These are phyloP conservation scores for Blastocrithidia nonstop DNA, from an alignment of 208 protist species.

Conservation along the genomic window DNA sequence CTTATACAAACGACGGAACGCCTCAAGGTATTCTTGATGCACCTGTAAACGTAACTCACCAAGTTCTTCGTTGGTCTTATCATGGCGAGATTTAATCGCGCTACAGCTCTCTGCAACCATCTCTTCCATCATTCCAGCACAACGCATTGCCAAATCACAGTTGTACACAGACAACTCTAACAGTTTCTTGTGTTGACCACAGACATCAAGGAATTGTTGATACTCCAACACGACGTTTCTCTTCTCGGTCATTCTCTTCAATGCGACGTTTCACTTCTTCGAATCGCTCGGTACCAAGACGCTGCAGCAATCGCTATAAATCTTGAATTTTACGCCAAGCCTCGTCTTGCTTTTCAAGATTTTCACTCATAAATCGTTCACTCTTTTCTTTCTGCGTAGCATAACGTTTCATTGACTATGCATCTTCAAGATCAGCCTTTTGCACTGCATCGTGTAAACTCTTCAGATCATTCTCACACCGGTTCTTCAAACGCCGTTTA, in stretches of 20 bases:
- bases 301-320: conserved; percentile 47
- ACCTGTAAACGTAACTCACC: conserved; percentile 40
- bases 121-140: conserved; percentile 51
- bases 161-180: conserved; percentile 58
- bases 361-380: conserved; percentile 35
- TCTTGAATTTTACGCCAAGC: conserved; percentile 60
- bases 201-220: conserved; percentile 62
- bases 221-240: conserved; percentile 58
- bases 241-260: conserved; percentile 62
- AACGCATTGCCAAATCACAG: conserved; percentile 37
- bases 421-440: conserved; percentile 52
- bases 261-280: conserved; percentile 68
- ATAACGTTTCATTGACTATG: conserved; percentile 48
- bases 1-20: conserved; percentile 61
- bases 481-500: conserved; percentile 40
- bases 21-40: conserved; percentile 53
- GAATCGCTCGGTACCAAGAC: conserved; percentile 52
- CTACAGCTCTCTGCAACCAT: conserved; percentile 56
- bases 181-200: conserved; percentile 56
- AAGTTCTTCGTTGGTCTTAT: conserved; percentile 42
- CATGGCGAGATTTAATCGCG: conserved; percentile 50
- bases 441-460: conserved; percentile 51
- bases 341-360: conserved; percentile 52
- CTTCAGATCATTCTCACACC: conserved; percentile 52
- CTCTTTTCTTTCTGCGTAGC: conserved; percentile 43